Percentiles rank a stretch among this genome's conserved stretches.
Evolutionary conservation across 768 basidiomycete genomes (phyloP).

Genomic region (Pleurotus citrinopileatus): DNA sequence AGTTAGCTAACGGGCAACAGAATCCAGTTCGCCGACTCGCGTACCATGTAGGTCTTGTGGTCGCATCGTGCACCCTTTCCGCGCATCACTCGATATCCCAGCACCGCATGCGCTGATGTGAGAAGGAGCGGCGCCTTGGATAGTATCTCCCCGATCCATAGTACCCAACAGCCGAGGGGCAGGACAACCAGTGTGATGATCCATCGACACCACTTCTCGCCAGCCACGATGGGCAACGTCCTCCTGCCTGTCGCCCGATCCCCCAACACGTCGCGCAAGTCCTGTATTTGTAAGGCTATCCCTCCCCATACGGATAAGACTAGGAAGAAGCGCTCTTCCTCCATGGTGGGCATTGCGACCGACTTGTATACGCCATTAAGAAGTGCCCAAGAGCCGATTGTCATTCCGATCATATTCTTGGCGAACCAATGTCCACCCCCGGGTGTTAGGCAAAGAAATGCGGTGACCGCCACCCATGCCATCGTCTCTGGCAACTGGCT

Average conservation of each 20-base stretch:
- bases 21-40: background rate
- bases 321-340: background rate
- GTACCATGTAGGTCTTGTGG: slow-evolving; percentile 19
- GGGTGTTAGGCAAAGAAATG: slow-evolving; percentile 13
- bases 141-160: slow-evolving; percentile 11
- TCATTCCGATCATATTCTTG: slow-evolving; percentile 15
- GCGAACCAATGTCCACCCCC: slow-evolving; percentile 17
- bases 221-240: slow-evolving; percentile 15
- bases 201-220: slow-evolving; percentile 9
- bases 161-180: slow-evolving; percentile 1
- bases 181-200: slow-evolving; percentile 11
- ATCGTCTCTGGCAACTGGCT: slow-evolving; percentile 8
- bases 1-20: background rate
- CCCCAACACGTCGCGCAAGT: slow-evolving; percentile 15
- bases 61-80: slow-evolving; percentile 11
- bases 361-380: slow-evolving; percentile 13
- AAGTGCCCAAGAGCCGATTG: slow-evolving; percentile 14
- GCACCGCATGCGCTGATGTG: slow-evolving; percentile 3
- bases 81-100: slow-evolving; percentile 14
- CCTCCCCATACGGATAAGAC: slow-evolving; percentile 13
- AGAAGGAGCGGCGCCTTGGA: slow-evolving; percentile 4
- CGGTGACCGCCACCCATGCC: slow-evolving; percentile 13
- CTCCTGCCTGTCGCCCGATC: slow-evolving; percentile 13
- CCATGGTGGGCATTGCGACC: slow-evolving; percentile 3
- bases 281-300: slow-evolving; percentile 11